Percentiles rank a stretch among this genome's conserved stretches.
Conservation (phyloP, 192 early-diverging fungal genomes). For the Mortierella hygrophila region DNA sequence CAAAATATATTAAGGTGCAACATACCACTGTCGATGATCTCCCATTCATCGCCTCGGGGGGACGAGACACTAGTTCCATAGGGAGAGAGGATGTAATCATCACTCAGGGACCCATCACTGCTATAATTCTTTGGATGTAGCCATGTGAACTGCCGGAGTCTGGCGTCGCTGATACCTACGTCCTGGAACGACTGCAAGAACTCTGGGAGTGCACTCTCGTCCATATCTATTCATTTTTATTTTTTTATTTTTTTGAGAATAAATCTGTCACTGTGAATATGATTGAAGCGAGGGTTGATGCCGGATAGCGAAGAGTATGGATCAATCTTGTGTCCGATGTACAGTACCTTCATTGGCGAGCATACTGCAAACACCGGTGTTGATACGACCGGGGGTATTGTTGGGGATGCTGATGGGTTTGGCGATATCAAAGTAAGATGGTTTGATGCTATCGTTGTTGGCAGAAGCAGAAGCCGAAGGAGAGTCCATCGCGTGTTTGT, state of each 20-base stretch:
- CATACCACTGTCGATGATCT: slow-evolving; percentile 33
- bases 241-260: neutral
- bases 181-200: slow-evolving; percentile 35
- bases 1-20: neutral
- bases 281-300: neutral
- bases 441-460: neutral
- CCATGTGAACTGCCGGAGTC: slow-evolving; percentile 43
- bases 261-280: neutral
- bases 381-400: neutral
- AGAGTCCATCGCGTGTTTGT: neutral
- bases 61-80: slow-evolving; percentile 47
- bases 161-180: slow-evolving; percentile 31
- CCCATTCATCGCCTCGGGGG: slow-evolving; percentile 51
- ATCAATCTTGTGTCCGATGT: neutral
- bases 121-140: slow-evolving; percentile 42
- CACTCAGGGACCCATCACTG: slow-evolving; percentile 33
- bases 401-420: neutral
- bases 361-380: neutral
- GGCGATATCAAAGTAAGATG: slow-evolving; percentile 8
- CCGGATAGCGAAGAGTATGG: neutral
- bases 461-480: no score
- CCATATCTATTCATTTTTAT: neutral
- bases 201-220: slow-evolving; percentile 12
- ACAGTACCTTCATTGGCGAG: neutral
- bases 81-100: slow-evolving; percentile 33